A percentile compares a stretch with the other conserved stretches of the same genome.
These are phyloP conservation scores for Fusarium equiseti DNA, from an alignment of 2,329 filamentous ascomycete species.

Conservation along the genomic window DNA sequence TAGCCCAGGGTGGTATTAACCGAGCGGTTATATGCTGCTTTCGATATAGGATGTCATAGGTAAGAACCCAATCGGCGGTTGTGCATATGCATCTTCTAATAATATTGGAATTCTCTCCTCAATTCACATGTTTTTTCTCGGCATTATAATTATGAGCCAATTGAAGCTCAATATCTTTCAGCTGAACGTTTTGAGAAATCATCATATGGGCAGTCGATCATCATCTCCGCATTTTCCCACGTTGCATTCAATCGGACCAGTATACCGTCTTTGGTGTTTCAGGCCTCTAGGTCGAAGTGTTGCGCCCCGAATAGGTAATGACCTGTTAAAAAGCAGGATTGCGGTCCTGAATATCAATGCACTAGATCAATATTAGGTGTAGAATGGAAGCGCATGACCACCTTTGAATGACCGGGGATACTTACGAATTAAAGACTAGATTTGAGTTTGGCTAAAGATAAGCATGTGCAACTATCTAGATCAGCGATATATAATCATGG, in stretches of 20 bases:
- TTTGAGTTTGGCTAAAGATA: not conserved
- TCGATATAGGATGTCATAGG: slow-evolving; percentile 6
- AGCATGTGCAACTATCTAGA: not conserved
- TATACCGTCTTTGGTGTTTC: slow-evolving; percentile 15
- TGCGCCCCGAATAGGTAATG: not conserved
- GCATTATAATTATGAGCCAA: not conserved
- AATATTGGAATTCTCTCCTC: not conserved
- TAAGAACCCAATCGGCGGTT: not conserved
- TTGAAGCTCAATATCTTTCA: not conserved
- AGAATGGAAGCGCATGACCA: slow-evolving; percentile 16
- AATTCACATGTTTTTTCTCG: not conserved
- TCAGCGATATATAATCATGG: not conserved
- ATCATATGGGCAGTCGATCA: slow-evolving; percentile 13
- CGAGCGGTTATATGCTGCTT: not conserved
- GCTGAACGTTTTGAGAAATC: not conserved
- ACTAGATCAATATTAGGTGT: not conserved
- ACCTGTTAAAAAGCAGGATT: slow-evolving; percentile 17
- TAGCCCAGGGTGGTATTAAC: not conserved
- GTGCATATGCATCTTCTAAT: not conserved
- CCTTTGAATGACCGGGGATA: not conserved
- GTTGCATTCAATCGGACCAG: slow-evolving; percentile 14
- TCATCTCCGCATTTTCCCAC: slow-evolving; percentile 18
- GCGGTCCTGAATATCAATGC: not conserved
- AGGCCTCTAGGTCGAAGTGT: not conserved
- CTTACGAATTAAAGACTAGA: slow-evolving; percentile 12